Evolutionary conservation across 129 eudicot genomes (phyloP).

Genomic region (Flaveria linearis): DNA sequence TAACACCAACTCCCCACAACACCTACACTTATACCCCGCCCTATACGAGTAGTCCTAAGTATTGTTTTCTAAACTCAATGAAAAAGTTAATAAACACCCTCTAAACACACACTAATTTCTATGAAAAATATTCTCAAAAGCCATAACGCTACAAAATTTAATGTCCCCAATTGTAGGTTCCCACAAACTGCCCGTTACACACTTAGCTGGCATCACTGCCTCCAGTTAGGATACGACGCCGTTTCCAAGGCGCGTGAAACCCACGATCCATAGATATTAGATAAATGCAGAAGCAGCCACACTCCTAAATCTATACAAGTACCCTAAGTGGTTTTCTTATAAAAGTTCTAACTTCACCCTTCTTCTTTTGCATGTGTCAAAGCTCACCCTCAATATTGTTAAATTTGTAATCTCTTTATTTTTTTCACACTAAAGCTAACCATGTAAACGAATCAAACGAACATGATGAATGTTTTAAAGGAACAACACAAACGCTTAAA

Average conservation of each 20-base stretch:
- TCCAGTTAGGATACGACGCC: conserved; percentile 26
- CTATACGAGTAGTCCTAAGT: background rate
- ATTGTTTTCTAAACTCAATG: conserved; percentile 4
- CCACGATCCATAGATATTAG: conserved; percentile 27
- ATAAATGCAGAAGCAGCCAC: conserved; percentile 12
- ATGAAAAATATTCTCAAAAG: conserved; percentile 24
- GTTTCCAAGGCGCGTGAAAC: conserved; percentile 15
- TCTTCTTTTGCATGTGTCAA: conserved; percentile 4
- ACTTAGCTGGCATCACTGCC: conserved; percentile 35
- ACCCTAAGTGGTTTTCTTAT: conserved; percentile 10
- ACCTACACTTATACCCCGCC: background rate
- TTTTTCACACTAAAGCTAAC: too few relatives aligned
- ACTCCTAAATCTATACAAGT: conserved; percentile 1
- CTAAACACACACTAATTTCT: background rate
- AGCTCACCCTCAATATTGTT: background rate
- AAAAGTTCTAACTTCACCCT: conserved; percentile 2
- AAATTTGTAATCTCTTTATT: too few relatives aligned
- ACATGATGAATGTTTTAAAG: too few relatives aligned
- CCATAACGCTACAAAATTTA: conserved; percentile 21
- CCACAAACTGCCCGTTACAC: conserved; percentile 34
- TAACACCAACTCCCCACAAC: background rate
- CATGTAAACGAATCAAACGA: too few relatives aligned
- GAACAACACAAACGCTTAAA: too few relatives aligned
- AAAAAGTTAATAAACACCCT: conserved; percentile 10
- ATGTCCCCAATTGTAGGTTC: conserved; percentile 26